Conservation (phyloP, 2,329 filamentous ascomycete species). For the Aspergillus sp. region DNA sequence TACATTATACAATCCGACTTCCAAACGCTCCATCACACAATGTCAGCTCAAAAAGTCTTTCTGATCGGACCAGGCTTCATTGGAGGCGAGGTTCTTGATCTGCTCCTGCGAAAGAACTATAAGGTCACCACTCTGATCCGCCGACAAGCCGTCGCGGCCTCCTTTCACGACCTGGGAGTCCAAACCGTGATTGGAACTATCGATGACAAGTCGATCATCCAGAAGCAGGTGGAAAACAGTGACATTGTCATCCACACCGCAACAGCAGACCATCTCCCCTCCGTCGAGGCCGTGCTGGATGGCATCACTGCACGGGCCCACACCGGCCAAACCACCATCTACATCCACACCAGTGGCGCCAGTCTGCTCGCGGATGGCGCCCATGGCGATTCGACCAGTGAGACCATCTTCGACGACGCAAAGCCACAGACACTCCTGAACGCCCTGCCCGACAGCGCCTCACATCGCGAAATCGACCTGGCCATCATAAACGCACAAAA, state of each 20-base stretch:
- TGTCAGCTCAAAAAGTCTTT: slow-evolving; percentile 26
- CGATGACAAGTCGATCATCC: not conserved
- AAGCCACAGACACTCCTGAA: not conserved
- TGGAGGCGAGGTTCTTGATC: slow-evolving; percentile 44
- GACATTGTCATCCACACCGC: slow-evolving; percentile 48
- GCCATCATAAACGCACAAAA: not conserved
- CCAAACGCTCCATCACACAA: too few species aligned
- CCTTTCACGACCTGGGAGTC: slow-evolving; percentile 37
- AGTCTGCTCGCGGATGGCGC: not conserved
- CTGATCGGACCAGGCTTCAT: slow-evolving; percentile 18
- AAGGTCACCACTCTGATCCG: slow-evolving; percentile 38
- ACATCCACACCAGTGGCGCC: slow-evolving; percentile 37
- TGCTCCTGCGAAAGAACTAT: slow-evolving; percentile 40
- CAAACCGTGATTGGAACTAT: not conserved
- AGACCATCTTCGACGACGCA: not conserved
- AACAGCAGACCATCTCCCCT: slow-evolving; percentile 45
- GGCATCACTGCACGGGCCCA: slow-evolving; percentile 38
- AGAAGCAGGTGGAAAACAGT: slow-evolving; percentile 31
- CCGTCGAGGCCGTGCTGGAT: slow-evolving; percentile 41
- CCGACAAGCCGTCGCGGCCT: slow-evolving; percentile 23
- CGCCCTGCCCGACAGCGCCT: not conserved
- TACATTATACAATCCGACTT: too few species aligned
- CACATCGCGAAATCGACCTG: not conserved
- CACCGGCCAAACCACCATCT: slow-evolving; percentile 37
- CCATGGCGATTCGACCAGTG: not conserved